phyloP scores from a whole-genome alignment of 164 flowering plant genomes.

The Annona squamosa region DNA sequence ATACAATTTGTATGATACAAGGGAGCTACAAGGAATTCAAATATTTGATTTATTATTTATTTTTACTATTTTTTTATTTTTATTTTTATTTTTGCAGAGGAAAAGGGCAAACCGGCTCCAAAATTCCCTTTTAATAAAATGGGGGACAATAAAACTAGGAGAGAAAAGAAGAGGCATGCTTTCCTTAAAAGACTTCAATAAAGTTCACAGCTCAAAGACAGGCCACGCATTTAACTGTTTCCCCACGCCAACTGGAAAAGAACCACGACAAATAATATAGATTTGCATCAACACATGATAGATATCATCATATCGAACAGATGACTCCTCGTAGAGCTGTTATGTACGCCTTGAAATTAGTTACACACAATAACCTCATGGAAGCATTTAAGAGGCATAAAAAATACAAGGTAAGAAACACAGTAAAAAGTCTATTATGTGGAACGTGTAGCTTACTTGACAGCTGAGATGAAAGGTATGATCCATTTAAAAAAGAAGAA shows the following conservation, averaged over 20 bases:
- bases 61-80: no score
- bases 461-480: background rate
- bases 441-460: background rate
- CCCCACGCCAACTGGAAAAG: background rate
- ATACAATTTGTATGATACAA: no score
- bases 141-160: no score
- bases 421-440: background rate
- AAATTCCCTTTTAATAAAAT: no score
- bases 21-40: no score
- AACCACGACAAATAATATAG: background rate
- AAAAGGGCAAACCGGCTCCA: no score
- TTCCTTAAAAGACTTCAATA: no score
- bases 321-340: background rate
- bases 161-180: no score
- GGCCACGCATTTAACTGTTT: no score
- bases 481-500: background rate
- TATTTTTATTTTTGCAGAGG: no score
- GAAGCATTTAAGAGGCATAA: background rate
- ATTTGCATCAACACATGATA: background rate
- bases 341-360: background rate
- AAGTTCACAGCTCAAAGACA: no score
- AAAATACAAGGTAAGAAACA: background rate
- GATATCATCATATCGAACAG: background rate
- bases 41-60: no score
- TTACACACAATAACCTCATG: background rate